Evolutionary conservation across 805 yeast species (phyloP), one percentile per base, ranked within the genome.

Genomic region (Ascoidea asiatica): DNA sequence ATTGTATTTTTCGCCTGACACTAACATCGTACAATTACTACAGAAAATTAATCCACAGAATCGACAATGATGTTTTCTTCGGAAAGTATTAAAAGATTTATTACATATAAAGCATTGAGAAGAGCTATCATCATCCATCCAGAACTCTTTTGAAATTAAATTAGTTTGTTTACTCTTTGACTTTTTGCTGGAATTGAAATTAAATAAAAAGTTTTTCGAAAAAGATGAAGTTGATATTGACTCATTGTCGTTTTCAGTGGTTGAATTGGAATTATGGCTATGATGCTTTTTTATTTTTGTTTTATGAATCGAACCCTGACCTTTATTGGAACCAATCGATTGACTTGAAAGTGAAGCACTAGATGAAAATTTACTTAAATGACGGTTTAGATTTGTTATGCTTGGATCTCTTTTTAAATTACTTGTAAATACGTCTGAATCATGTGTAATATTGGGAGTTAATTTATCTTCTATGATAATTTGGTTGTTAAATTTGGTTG

Each of bases 21-120:
- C 64, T 54, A 87, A 73, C 2, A 74, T 63, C 0, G 96, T 86
- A 60, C 98, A 90, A 7, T 72, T 69, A 39, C 82, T 72, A 60
- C 98, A 90, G 56, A 89, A 90, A 42, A 90, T 89, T 59, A 89
- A 95, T 2, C 98, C 98, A 62, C 98, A 90, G 35, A 90, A 79
- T 44, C 98, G 67, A 56, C 98, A 90, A 61, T 90, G 98, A 58
- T 90, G 98, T 51, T 85, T 83, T 52, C 98, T 69, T 58, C 96
- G 66, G 62, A 88, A 89, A 0, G 97, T 82, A 1, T 83, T 75
- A 56, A 90, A 90, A 3, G 77, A 75, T 44, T 78, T 72, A 45
- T 82, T 85, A 60, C 97, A 90, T 15, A 81, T 71, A 46, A 87
- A 77, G 56, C 98, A 90, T 49, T 87, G 92, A 6, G 80, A 74